Conservation (phyloP, 305 asterid genomes). For the Striga hermonthica region DNA sequence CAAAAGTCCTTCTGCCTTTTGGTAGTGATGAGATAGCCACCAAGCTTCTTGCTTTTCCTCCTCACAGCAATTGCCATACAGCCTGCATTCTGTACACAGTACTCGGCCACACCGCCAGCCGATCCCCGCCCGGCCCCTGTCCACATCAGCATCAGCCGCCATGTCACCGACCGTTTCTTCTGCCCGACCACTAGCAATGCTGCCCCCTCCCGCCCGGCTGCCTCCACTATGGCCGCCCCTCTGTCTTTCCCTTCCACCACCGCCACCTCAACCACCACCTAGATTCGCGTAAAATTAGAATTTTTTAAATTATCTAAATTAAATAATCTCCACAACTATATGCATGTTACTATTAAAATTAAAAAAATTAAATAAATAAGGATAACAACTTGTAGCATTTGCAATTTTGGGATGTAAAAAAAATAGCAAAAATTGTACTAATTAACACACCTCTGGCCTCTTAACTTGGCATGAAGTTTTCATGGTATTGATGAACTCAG, state of each 20-base stretch:
- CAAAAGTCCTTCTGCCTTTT: constrained; percentile 70
- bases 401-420: too few relatives aligned
- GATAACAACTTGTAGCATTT: too few relatives aligned
- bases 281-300: neutral
- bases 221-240: constrained; percentile 62
- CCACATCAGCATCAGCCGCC: constrained; percentile 79
- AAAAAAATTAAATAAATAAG: too few relatives aligned
- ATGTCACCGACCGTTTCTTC: constrained; percentile 59
- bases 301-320: neutral
- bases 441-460: constrained; percentile 59
- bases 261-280: constrained; percentile 54
- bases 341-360: too few relatives aligned
- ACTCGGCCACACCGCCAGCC: constrained; percentile 60
- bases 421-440: neutral
- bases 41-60: constrained; percentile 69
- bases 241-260: constrained; percentile 68
- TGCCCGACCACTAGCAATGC: constrained; percentile 65
- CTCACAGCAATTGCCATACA: constrained; percentile 87
- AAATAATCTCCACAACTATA: too few relatives aligned
- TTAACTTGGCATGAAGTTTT: constrained; percentile 56
- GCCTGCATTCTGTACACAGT: constrained; percentile 73
- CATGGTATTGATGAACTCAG: constrained; percentile 54
- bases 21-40: constrained; percentile 75
- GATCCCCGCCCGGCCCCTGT: constrained; percentile 42
- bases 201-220: constrained; percentile 48